Evolutionary conservation across 2,329 filamentous ascomycete species (phyloP).

Genomic region (Triangularia setosa): DNA sequence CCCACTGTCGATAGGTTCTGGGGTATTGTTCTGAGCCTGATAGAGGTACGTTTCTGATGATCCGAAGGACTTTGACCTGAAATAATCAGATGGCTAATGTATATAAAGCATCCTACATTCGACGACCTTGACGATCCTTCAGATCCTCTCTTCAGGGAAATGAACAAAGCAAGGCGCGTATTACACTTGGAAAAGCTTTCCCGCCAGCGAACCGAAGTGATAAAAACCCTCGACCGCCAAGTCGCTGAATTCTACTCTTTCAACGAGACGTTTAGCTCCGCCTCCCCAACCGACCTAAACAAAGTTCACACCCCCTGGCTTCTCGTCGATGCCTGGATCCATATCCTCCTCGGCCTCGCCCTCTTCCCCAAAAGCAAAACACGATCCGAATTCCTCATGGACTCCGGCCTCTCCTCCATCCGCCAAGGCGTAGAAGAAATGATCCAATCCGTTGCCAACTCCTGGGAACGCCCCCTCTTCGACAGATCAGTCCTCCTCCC

Average conservation of each 20-base stretch:
- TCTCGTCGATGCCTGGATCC: slow-evolving; percentile 38
- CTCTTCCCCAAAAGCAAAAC: neutral
- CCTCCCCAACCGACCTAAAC: slow-evolving; percentile 28
- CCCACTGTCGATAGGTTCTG: slow-evolving; percentile 41
- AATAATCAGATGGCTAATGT: neutral
- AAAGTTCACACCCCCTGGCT: slow-evolving; percentile 34
- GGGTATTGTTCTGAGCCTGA: slow-evolving; percentile 33
- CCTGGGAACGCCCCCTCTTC: slow-evolving; percentile 27
- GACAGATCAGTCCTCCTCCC: slow-evolving; percentile 39
- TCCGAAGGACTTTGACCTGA: neutral
- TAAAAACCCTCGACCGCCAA: neutral
- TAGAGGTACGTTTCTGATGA: neutral
- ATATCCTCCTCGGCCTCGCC: slow-evolving; percentile 13
- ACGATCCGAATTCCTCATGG: neutral
- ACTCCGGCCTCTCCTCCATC: neutral
- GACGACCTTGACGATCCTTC: neutral
- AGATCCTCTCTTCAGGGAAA: neutral
- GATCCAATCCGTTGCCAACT: slow-evolving; percentile 20
- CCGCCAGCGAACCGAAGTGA: neutral
- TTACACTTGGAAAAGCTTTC: neutral
- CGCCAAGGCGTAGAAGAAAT: slow-evolving; percentile 1
- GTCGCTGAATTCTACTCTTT: slow-evolving; percentile 31
- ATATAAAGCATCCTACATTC: neutral
- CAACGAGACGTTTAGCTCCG: slow-evolving; percentile 30
- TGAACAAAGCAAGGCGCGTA: neutral